Conservation (phyloP, 192 early-diverging fungal genomes). For the Coemansia sp. region DNA sequence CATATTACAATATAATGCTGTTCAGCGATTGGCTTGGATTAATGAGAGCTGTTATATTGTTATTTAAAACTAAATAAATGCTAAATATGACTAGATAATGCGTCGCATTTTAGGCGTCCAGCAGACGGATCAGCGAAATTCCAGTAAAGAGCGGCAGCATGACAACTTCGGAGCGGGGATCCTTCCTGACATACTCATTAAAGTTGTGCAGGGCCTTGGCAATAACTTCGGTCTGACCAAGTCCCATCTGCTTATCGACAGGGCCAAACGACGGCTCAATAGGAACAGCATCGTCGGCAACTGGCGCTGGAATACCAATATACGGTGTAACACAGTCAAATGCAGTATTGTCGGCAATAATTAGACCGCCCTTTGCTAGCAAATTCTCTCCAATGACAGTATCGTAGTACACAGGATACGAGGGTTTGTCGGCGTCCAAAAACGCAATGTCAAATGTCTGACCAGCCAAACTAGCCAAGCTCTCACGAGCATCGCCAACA, state of each 20-base stretch:
- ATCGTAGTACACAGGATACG: slow-evolving; percentile 64
- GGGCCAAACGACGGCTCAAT: slow-evolving; percentile 11
- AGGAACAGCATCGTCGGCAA: slow-evolving; percentile 10
- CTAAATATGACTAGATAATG: neutral
- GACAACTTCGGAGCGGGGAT: slow-evolving; percentile 57
- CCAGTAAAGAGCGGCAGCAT: slow-evolving; percentile 57
- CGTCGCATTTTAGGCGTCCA: neutral
- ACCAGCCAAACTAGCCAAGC: slow-evolving; percentile 36
- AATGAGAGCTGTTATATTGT: neutral
- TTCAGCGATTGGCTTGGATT: neutral
- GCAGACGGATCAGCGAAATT: slow-evolving; percentile 8
- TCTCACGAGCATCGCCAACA: slow-evolving; percentile 30
- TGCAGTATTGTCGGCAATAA: slow-evolving; percentile 66
- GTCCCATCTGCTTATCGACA: neutral
- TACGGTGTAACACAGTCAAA: slow-evolving; percentile 21
- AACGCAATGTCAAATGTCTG: slow-evolving; percentile 63
- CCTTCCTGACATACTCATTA: slow-evolving; percentile 60
- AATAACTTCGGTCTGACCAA: neutral
- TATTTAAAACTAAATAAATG: neutral
- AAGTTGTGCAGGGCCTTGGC: slow-evolving; percentile 52
- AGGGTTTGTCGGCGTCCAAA: slow-evolving; percentile 70
- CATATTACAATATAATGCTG: neutral
- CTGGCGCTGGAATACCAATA: slow-evolving; percentile 19
- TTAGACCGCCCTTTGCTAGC: slow-evolving; percentile 55
- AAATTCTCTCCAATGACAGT: slow-evolving; percentile 60